Conservation (phyloP, 2,329 filamentous ascomycete genomes). For the Epichloe bromicola region DNA sequence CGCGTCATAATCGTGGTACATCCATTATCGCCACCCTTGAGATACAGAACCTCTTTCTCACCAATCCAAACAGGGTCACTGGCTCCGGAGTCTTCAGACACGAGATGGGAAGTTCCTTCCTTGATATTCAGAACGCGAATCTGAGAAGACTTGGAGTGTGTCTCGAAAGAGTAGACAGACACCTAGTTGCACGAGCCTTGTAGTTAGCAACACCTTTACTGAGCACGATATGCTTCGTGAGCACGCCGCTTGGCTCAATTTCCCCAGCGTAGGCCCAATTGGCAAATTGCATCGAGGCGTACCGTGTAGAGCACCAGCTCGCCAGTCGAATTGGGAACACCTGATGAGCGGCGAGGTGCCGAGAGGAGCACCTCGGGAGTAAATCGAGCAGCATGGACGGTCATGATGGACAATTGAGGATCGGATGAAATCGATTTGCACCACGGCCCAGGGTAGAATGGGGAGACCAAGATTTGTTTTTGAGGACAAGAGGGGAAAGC, state of each 20-base stretch:
- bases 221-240: background rate
- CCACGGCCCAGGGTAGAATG: background rate
- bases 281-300: constrained; percentile 7
- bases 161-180: constrained; percentile 68
- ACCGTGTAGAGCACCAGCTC: constrained; percentile 53
- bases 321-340: constrained; percentile 55
- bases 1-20: constrained; percentile 32
- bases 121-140: constrained; percentile 58
- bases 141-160: constrained; percentile 55
- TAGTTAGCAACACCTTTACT: background rate
- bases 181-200: constrained; percentile 24
- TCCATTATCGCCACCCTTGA: constrained; percentile 37
- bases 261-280: too few relatives aligned
- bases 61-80: constrained; percentile 68
- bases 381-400: constrained; percentile 55
- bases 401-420: constrained; percentile 36
- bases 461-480: background rate
- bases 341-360: constrained; percentile 58
- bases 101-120: constrained; percentile 48
- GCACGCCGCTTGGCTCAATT: background rate
- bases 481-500: background rate
- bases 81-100: constrained; percentile 52
- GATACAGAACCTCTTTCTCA: constrained; percentile 45
- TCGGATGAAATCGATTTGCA: background rate
- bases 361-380: constrained; percentile 67